Conservation (phyloP, 345 rosid species). For the Populus alba region DNA sequence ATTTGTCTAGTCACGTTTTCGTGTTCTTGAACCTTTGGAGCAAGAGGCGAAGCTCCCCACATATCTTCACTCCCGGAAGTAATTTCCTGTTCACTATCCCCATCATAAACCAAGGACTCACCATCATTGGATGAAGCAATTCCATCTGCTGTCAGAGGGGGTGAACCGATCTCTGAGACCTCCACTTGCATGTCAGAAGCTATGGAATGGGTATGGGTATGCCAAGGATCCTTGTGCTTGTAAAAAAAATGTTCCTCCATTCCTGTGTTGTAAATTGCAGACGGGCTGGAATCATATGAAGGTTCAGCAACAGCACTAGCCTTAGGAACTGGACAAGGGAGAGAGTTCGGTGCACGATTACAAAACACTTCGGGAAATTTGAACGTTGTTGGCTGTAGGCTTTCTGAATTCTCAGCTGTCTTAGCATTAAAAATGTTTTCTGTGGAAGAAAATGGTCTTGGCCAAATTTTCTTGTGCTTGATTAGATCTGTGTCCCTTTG, state of each 20-base stretch:
- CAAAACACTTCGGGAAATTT: constrained; percentile 19
- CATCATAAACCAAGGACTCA: constrained; percentile 53
- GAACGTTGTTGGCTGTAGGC: constrained; percentile 20
- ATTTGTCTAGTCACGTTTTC: constrained; percentile 20
- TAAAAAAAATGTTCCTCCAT: constrained; percentile 41
- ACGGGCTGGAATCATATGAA: constrained; percentile 37
- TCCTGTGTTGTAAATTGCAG: constrained; percentile 36
- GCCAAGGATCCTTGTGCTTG: constrained; percentile 35
- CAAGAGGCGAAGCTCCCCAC: constrained; percentile 46
- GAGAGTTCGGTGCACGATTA: constrained; percentile 25
- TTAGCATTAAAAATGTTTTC: constrained; percentile 19
- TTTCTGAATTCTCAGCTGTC: constrained; percentile 17
- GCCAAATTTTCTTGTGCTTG: constrained; percentile 31
- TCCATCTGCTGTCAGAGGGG: constrained; percentile 54
- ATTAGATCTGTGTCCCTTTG: constrained; percentile 32
- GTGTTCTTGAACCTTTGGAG: constrained; percentile 22
- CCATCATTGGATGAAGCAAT: constrained; percentile 51
- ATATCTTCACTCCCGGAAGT: constrained; percentile 39
- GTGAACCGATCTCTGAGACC: constrained; percentile 82
- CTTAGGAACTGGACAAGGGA: constrained; percentile 40
- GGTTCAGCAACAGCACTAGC: constrained; percentile 19
- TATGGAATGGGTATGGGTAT: constrained; percentile 55
- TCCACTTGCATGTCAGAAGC: constrained; percentile 97
- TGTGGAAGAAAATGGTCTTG: constrained; percentile 33
- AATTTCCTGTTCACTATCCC: constrained; percentile 43